phyloP scores from a whole-genome alignment of 73 alveolate species.

The Tetrahymena malaccensis region DNA sequence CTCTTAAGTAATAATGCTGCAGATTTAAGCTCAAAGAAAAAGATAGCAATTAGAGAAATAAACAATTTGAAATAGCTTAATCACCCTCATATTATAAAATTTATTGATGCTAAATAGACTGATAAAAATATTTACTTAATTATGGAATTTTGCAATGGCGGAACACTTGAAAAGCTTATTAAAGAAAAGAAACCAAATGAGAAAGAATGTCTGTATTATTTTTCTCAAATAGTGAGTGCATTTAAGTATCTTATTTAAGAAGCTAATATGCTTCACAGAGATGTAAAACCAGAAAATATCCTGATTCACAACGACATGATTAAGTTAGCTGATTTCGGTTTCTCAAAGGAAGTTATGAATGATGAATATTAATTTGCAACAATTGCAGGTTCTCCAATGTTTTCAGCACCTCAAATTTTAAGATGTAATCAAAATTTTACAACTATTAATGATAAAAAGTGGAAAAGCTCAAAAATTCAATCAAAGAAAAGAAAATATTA shows the following conservation, averaged over 20 bases:
- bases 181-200: conserved; percentile 35
- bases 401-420: background rate
- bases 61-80: conserved; percentile 33
- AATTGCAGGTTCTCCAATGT: background rate
- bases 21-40: background rate
- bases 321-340: background rate
- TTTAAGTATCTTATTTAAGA: background rate
- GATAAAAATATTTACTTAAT: conserved; percentile 55
- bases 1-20: background rate
- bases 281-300: background rate
- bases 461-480: background rate
- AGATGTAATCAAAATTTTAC: background rate
- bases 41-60: conserved; percentile 30
- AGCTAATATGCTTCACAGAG: background rate
- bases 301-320: background rate
- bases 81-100: conserved; percentile 55
- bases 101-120: conserved; percentile 49
- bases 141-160: conserved; percentile 72
- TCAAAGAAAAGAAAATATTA: too few relatives aligned
- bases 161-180: conserved; percentile 50
- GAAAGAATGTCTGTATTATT: background rate
- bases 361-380: background rate
- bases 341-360: background rate
- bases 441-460: background rate
- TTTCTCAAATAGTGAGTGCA: background rate